These are phyloP conservation scores for Melastoma malabathricum DNA, from an alignment of 345 rosid species.

Conservation along the genomic window DNA sequence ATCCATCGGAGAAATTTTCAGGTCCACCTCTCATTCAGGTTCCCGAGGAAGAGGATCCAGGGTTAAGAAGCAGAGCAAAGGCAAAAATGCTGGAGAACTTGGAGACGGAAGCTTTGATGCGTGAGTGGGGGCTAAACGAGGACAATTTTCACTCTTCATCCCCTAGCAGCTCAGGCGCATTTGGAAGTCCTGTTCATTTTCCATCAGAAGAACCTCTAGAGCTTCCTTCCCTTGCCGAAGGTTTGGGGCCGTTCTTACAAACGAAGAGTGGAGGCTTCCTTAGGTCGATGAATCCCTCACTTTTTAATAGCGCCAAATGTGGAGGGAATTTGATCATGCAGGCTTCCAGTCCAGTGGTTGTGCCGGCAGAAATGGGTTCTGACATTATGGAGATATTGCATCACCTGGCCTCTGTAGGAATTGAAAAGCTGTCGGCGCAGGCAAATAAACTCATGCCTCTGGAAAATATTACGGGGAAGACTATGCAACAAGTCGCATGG, in stretches of 20 bases:
- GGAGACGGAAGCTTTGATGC: slow-evolving; percentile 85
- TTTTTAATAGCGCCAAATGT: slow-evolving; percentile 32
- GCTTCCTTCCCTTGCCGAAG: slow-evolving; percentile 73
- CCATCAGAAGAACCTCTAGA: slow-evolving; percentile 42
- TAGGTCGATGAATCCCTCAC: slow-evolving; percentile 40
- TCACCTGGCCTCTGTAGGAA: slow-evolving; percentile 40
- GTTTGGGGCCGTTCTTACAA: slow-evolving; percentile 72
- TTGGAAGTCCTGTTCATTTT: slow-evolving; percentile 49
- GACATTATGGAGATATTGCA: slow-evolving; percentile 30
- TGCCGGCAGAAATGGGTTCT: slow-evolving; percentile 48
- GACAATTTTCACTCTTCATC: slow-evolving; percentile 64
- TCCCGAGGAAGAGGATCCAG: slow-evolving; percentile 45
- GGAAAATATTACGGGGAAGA: slow-evolving; percentile 54
- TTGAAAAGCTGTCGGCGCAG: slow-evolving; percentile 24
- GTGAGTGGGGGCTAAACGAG: slow-evolving; percentile 80
- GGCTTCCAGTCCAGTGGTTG: slow-evolving; percentile 43
- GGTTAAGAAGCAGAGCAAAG: slow-evolving; percentile 32
- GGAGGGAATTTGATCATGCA: slow-evolving; percentile 41
- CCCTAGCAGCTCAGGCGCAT: slow-evolving; percentile 25
- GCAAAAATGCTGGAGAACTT: slow-evolving; percentile 63
- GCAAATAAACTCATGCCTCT: slow-evolving; percentile 42
- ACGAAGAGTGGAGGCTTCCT: slow-evolving; percentile 47
- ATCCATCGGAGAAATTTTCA: slow-evolving; percentile 34
- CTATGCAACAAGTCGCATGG: slow-evolving; percentile 29
- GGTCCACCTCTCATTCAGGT: slow-evolving; percentile 37